Evolutionary conservation across 768 basidiomycete genomes (phyloP), one percentile per base, ranked within the genome.

Genomic region (Tylopilus sp.): DNA sequence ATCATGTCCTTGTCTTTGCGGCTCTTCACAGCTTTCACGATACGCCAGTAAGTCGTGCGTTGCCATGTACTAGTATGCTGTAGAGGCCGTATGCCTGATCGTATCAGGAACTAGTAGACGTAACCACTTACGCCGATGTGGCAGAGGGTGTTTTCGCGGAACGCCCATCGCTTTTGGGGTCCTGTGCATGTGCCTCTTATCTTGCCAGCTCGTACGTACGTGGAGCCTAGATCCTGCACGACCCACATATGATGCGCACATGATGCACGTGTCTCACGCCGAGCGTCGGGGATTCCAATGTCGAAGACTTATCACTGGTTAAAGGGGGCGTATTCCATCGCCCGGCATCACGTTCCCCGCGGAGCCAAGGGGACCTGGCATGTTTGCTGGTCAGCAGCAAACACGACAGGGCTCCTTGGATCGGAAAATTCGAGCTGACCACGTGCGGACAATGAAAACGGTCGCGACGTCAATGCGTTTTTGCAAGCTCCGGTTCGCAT

Each of bases 151-250:
- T 36, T 19, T n/a, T 30, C n/a, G 21, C 28, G 16, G 8, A 30
- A 36, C 42, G 48, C 55, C 42, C 58, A 48, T 33, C 17, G 34
- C n/a, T 62, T 36, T 34, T 19, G 63, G 63, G 62, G 59, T 62
- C 60, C 52, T 25, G 34, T 43, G 34, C 63, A 54, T 53, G 59
- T 52, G 48, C 41, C 26, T 30, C 49, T 62, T 65, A 59, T 63
- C 60, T 43, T 25, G 46, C 22, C 40, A 38, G 16, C 7, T 41
- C 49, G 30, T 65, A 64, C 57, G 61, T 63, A 62, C 52, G 34
- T 30, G 14, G 29, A 46, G 50, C 13, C 57, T 34, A 56, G 60
- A 38, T 55, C 28, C 17, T 33, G 29, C 53, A 48, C 49, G 44
- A 54, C 41, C 44, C 53, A 22, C 45, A 38, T 43, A 44, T 25